Conservation (phyloP, 352 stramenopile species). For the Aphanomyces invadans region DNA sequence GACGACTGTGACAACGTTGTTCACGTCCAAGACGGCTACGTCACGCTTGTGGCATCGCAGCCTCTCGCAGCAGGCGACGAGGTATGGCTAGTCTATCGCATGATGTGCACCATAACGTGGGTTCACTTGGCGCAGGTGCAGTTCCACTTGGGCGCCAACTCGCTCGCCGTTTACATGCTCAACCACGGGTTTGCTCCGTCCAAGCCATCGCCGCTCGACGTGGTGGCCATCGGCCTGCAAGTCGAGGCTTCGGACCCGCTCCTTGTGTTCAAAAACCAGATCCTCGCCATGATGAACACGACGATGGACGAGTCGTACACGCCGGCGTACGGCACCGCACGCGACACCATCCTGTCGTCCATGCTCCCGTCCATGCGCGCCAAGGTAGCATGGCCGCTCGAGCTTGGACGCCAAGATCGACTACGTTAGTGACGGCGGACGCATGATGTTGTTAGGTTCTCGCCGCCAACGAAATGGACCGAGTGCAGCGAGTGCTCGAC, state of each 20-base stretch:
- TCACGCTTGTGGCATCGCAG: not conserved
- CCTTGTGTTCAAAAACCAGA: slow-evolving; percentile 12
- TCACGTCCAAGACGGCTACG: not conserved
- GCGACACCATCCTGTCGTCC: slow-evolving; percentile 1
- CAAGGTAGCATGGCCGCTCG: slow-evolving; percentile 20
- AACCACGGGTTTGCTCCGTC: slow-evolving; percentile 13
- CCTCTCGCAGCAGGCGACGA: not conserved
- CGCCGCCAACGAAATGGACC: not conserved
- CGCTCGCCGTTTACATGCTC: slow-evolving; percentile 24
- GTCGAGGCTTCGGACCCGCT: slow-evolving; percentile 18
- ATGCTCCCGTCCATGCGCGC: slow-evolving; percentile 19
- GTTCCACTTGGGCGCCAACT: slow-evolving; percentile 13
- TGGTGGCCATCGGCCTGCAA: slow-evolving; percentile 1
- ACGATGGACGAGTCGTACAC: slow-evolving; percentile 14
- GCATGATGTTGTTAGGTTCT: slow-evolving; percentile 3
- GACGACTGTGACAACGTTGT: not conserved
- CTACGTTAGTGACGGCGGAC: too few species aligned
- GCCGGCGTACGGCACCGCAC: not conserved
- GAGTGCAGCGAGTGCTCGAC: not conserved
- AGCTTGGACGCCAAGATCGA: too few species aligned
- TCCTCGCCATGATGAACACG: slow-evolving; percentile 22
- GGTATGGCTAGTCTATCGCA: not conserved
- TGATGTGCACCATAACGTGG: not conserved
- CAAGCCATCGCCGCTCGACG: slow-evolving; percentile 1
- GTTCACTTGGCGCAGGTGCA: not conserved